Base-by-base conservation (phyloP, 306 rosid genomes). In the Cucurbita moschata region DNA sequence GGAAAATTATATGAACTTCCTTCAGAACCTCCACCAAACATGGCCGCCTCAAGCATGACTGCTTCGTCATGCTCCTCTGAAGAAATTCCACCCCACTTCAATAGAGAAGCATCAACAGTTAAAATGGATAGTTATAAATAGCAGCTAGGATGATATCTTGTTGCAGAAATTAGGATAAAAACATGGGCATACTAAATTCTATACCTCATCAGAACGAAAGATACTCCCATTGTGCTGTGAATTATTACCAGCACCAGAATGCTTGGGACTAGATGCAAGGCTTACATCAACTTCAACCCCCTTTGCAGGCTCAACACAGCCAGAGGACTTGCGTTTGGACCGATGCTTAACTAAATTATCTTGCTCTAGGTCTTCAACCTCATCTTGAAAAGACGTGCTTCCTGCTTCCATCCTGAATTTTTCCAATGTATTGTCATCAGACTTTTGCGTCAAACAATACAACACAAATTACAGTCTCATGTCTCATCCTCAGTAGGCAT, bases 31-130 rank as follows among this genome's bases (percentile, higher is more conserved):
- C 97, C 96, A 75, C 99, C 99, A 71, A 91, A 94, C 92, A 89
- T 87, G 73, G 97, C 97, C 63, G 96, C 97, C 87, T 91, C 97
- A 44, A 94, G 96, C 96, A 95, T 95, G 63, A 94, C 95, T 58
- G 97, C 97, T 83, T 89, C 97, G 51, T 94, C 95, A 46, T 86
- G 97, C 76, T 94, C 97, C 88, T 77, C 90, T 2, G 97, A 89
- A 77, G 95, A 91, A 70, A 91, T 88, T 76, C 96, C 97, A 78
- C 97, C 97, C 99, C 95, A 91, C 99, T 94, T 83, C 83, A 80
- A 71, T 78, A 77, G 67, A 23, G 66, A 78, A 74, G 73, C 56
- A 65, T 38, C 43, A 77, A 44, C 52, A 44, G 74, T 62, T 72
- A 53, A 39, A 73, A 63, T 56, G 38, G 73, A 76, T 70, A 30